Evolutionary conservation across 2,329 filamentous ascomycete genomes (phyloP), one percentile per base, ranked within the genome.

Genomic region (Dissoconium aciculare): DNA sequence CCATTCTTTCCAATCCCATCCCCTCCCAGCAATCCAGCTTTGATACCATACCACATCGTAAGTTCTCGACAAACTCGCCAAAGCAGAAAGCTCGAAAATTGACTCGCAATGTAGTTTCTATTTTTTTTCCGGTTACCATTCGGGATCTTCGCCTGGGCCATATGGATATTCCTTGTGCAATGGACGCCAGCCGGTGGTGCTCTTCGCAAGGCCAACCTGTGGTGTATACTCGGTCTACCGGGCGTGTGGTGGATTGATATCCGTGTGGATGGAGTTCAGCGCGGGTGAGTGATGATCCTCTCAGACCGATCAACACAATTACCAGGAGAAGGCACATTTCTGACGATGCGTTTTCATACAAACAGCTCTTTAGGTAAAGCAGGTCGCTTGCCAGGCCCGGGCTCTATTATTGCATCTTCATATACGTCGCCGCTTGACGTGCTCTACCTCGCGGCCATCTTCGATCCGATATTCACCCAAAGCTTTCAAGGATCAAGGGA

Each of bases 211-310:
- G 72, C 80, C 9, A 72, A 83, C 28, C 61, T 95, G 31, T 95
- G 89, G 87, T 69, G 74, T 37, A 70, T 95, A 42, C 70, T 98
- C 44, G 78, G 74, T 21, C 78, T 92, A 36, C 83, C 85, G 0
- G 87, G 89, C 15, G 81, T 98, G 35, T 95, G 85, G 84, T 95
- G 87, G 87, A 77, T 94, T 34, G 89, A 98, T 57, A 64, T 98
- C n/a, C 87, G 94, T 56, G 82, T 98, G 42, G 89, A 98, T 54
- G 87, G 87, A 35, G 89, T 98, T 32, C 85, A 82, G 58, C 81
- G 84, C 59, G 89, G 89, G 60, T 85, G 55, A 33, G 63, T 51
- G n/a, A n/a, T n/a, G n/a, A n/a, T n/a, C n/a, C 28, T 11, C 9
- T 35, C 27, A 28, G 38, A 17, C 5, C 11, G 37, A 25, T 28